Conservation (phyloP, 2,329 filamentous ascomycete species). For the Mollisiaceae sp. region DNA sequence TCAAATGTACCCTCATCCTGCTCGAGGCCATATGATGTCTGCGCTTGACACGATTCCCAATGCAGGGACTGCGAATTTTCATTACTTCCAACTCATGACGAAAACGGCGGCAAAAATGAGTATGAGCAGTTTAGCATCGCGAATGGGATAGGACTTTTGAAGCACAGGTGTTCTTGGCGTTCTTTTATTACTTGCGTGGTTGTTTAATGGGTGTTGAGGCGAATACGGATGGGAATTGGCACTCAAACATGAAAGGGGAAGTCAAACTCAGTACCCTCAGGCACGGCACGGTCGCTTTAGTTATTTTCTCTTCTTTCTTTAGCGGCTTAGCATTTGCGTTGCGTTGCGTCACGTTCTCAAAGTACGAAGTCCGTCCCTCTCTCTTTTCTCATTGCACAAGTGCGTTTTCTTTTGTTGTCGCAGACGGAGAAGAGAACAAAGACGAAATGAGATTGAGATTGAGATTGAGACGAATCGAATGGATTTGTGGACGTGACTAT, state of each 20-base stretch:
- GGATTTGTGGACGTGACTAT: neutral
- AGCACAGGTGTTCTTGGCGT: constrained; percentile 24
- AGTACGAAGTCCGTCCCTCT: neutral
- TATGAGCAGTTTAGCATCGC: constrained; percentile 10
- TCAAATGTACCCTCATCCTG: neutral
- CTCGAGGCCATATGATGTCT: neutral
- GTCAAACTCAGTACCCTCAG: constrained; percentile 29
- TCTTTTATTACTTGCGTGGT: constrained; percentile 1
- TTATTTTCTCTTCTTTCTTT: neutral
- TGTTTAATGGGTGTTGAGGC: constrained; percentile 8
- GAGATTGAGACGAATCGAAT: neutral
- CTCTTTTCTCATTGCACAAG: neutral
- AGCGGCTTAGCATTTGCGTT: neutral
- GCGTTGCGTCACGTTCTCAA: neutral
- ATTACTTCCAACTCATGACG: constrained; percentile 12
- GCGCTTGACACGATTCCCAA: constrained; percentile 5
- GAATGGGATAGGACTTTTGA: neutral
- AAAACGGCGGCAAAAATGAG: constrained; percentile 11
- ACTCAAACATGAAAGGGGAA: constrained; percentile 21
- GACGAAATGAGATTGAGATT: neutral
- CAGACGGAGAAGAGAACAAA: neutral
- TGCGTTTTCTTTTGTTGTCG: neutral
- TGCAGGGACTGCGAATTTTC: constrained; percentile 18
- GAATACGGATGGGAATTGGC: constrained; percentile 2
- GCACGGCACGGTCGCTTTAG: constrained; percentile 14